Percentiles rank a stretch among this genome's conserved stretches.
These are phyloP conservation scores for Penicillium sp. DNA, from an alignment of 2,329 filamentous ascomycete genomes.

Conservation along the genomic window DNA sequence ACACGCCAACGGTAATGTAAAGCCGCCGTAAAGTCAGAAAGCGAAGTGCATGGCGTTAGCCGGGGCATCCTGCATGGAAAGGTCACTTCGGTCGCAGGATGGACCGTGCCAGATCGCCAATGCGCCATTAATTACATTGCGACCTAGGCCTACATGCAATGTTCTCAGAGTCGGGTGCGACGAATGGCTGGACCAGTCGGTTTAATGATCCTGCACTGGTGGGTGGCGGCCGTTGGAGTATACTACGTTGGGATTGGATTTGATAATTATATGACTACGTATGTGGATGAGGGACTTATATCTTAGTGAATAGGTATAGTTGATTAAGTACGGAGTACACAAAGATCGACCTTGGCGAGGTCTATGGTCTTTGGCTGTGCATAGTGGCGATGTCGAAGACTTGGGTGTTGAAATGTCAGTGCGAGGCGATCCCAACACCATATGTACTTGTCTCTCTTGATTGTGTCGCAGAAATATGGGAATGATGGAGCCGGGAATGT, in stretches of 20 bases:
- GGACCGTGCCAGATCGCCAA: slow-evolving; percentile 10
- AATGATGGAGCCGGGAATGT: slow-evolving; percentile 3
- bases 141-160: neutral
- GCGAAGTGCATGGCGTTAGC: neutral
- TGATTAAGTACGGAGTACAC: neutral
- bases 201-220: slow-evolving; percentile 18
- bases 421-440: neutral
- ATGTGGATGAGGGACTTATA: too few species aligned
- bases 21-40: neutral
- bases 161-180: slow-evolving; percentile 22
- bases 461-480: neutral
- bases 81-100: slow-evolving; percentile 2
- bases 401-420: neutral
- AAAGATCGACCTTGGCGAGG: slow-evolving; percentile 2
- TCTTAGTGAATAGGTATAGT: neutral
- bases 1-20: neutral
- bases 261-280: neutral
- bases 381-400: slow-evolving; percentile 6
- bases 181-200: slow-evolving; percentile 16
- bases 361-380: slow-evolving; percentile 1
- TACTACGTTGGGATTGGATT: neutral
- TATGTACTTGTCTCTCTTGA: neutral
- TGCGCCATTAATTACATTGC: slow-evolving; percentile 10
- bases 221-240: slow-evolving; percentile 3
- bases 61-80: slow-evolving; percentile 2